These are phyloP conservation scores for Talaromyces sp. DNA, from an alignment of 2,329 filamentous ascomycete species.

Conservation along the genomic window DNA sequence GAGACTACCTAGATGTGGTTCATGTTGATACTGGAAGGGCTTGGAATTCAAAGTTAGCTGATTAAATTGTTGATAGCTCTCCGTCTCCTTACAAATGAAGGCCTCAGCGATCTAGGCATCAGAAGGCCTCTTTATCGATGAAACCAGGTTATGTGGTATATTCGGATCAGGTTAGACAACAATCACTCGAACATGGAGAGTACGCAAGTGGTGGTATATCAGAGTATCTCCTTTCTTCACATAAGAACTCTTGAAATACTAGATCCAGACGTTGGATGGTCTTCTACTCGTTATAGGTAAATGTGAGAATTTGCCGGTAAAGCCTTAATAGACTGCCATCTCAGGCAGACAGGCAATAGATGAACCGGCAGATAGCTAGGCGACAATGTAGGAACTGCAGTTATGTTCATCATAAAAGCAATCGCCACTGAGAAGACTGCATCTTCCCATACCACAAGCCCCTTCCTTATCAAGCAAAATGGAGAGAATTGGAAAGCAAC, in stretches of 20 bases:
- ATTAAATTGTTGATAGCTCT: too few relatives aligned
- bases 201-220: not conserved
- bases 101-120: too few relatives aligned
- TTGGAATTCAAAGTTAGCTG: too few relatives aligned
- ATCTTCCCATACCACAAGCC: not conserved
- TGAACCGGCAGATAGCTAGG: not conserved
- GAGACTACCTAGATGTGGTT: too few relatives aligned
- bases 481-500: not conserved
- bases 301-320: not conserved
- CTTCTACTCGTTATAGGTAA: not conserved
- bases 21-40: too few relatives aligned
- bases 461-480: not conserved
- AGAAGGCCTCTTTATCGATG: too few relatives aligned
- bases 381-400: not conserved
- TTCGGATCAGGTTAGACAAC: not conserved
- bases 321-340: not conserved
- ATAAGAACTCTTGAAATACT: not conserved
- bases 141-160: too few relatives aligned
- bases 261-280: not conserved
- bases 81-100: too few relatives aligned
- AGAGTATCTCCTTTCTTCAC: not conserved
- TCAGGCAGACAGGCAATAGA: not conserved
- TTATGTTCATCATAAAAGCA: not conserved
- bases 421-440: not conserved
- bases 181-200: not conserved